These are phyloP conservation scores for Leishmania mexicana DNA, from an alignment of 208 protist genomes.

Conservation along the genomic window DNA sequence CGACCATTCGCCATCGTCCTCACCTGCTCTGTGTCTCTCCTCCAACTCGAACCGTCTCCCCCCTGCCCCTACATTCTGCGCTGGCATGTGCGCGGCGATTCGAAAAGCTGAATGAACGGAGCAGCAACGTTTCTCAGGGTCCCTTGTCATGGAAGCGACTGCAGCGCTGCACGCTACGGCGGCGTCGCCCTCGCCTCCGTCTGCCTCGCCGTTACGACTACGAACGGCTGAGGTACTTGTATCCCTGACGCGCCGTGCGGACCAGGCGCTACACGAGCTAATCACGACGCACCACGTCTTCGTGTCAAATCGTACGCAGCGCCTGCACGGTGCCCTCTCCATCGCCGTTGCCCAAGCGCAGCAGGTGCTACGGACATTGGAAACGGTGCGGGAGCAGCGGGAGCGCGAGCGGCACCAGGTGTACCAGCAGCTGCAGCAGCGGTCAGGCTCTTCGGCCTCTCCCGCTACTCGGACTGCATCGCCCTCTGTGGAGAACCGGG, in stretches of 20 bases:
- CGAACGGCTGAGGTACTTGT: slow-evolving; percentile 6
- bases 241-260: slow-evolving; percentile 14
- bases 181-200: neutral
- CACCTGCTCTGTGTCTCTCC: neutral
- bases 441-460: neutral
- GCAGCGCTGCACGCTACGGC: neutral
- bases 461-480: neutral
- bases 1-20: neutral
- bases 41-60: neutral
- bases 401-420: slow-evolving; percentile 20
- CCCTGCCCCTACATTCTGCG: neutral
- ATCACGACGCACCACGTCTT: slow-evolving; percentile 36
- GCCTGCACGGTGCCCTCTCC: slow-evolving; percentile 52
- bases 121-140: neutral
- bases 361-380: slow-evolving; percentile 38
- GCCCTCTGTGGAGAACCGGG: neutral
- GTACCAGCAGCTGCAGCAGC: neutral
- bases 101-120: neutral
- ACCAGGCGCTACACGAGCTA: slow-evolving; percentile 26
- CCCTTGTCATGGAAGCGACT: neutral
- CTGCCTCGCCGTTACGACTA: neutral
- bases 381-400: slow-evolving; percentile 33
- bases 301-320: slow-evolving; percentile 25
- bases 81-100: neutral
- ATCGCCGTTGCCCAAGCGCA: slow-evolving; percentile 55